A percentile compares a stretch with the other conserved stretches of the same genome.
Conservation (phyloP, 257 asterid genomes). For the Solanum piurae region DNA sequence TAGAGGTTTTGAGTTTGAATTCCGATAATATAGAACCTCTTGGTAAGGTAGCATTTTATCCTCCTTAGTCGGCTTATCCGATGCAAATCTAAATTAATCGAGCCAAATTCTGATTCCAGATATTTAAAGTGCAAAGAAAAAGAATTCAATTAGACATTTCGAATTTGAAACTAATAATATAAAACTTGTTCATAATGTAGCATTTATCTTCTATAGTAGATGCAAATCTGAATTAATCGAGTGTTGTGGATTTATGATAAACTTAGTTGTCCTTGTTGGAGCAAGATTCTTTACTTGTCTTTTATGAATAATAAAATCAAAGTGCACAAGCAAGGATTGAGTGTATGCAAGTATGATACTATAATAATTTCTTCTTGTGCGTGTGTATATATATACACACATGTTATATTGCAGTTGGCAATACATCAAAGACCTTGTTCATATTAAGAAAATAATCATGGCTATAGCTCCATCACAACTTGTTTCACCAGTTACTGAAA, state of each 20-base stretch:
- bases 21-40: neutral
- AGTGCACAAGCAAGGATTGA: neutral
- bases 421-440: neutral
- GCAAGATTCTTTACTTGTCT: neutral
- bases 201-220: rapidly evolving
- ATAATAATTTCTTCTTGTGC: neutral
- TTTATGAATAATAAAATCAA: neutral
- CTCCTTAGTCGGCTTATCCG: neutral
- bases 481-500: neutral
- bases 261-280: neutral
- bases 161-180: neutral
- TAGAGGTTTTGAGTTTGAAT: neutral
- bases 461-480: neutral
- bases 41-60: neutral
- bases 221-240: neutral
- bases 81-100: neutral
- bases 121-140: neutral
- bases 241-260: neutral
- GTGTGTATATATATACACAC: too few species aligned
- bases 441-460: neutral
- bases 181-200: neutral
- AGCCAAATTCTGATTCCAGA: neutral
- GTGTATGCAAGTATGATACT: neutral
- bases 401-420: neutral
- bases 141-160: neutral